These are phyloP conservation scores for Plasmodium knowlesi DNA, from an alignment of 169 alveolate species.

Conservation along the genomic window DNA sequence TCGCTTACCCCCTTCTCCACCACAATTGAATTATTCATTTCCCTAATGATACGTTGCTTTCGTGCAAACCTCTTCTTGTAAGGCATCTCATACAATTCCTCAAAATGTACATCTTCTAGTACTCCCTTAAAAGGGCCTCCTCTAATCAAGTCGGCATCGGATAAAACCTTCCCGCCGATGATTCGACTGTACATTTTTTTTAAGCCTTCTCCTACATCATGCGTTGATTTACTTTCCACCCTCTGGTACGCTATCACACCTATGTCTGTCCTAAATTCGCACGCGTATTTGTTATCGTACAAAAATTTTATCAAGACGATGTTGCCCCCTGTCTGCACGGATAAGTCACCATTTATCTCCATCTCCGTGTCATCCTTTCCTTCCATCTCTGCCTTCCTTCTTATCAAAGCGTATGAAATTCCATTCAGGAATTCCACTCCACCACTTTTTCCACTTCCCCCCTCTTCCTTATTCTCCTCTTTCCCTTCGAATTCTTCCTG, in stretches of 20 bases:
- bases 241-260: slow-evolving; percentile 51
- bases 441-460: background rate
- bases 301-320: slow-evolving; percentile 43
- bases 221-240: background rate
- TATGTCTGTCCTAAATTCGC: slow-evolving; percentile 56
- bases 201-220: background rate
- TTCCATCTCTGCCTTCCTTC: background rate
- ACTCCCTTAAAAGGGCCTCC: background rate
- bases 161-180: background rate
- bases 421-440: background rate
- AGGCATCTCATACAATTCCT: slow-evolving; percentile 11
- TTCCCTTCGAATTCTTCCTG: background rate
- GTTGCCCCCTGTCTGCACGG: no score
- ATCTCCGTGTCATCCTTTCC: background rate
- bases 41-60: slow-evolving; percentile 31
- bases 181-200: background rate
- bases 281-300: slow-evolving; percentile 36
- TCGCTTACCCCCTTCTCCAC: background rate
- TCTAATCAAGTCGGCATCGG: background rate
- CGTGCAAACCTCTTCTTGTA: slow-evolving; percentile 52
- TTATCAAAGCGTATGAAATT: slow-evolving; percentile 9
- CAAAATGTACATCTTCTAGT: slow-evolving; percentile 3
- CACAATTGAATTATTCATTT: slow-evolving; percentile 11
- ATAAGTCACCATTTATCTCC: no score
- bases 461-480: background rate